Evolutionary conservation across 2,329 filamentous ascomycete genomes (phyloP).

Genomic region (Podosphaera fusca): DNA sequence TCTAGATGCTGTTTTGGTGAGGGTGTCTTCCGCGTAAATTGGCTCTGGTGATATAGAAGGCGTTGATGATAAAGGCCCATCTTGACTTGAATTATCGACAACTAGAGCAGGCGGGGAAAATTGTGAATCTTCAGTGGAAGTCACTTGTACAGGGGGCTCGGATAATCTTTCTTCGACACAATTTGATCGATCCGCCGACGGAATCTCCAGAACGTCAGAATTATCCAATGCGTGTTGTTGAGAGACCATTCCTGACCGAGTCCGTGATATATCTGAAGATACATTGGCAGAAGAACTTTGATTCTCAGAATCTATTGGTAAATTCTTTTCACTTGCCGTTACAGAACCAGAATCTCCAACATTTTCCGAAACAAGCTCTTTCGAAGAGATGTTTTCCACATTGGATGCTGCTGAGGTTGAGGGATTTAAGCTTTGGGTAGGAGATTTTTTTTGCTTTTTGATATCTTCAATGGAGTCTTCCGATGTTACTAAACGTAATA

Average conservation of each 20-base stretch:
- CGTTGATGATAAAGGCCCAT: constrained; percentile 35
- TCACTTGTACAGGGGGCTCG: constrained; percentile 46
- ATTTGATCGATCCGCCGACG: constrained; percentile 16
- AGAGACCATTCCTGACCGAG: no score
- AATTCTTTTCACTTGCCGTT: no score
- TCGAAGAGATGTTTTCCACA: no score
- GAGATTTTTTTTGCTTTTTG: background rate
- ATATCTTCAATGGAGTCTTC: no score
- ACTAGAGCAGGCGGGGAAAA: constrained; percentile 41
- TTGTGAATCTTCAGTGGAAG: constrained; percentile 26
- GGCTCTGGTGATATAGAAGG: constrained; percentile 43
- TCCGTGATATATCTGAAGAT: no score
- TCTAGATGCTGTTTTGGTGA: constrained; percentile 17
- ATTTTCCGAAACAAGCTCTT: no score
- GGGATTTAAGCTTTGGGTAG: constrained; percentile 16
- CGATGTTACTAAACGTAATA: constrained; percentile 4
- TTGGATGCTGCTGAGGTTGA: no score
- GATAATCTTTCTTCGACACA: constrained; percentile 25
- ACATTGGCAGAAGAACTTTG: no score
- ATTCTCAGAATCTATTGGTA: no score
- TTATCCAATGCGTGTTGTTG: constrained; percentile 8
- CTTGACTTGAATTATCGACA: constrained; percentile 47
- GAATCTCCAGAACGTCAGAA: constrained; percentile 7
- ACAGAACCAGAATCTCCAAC: no score
- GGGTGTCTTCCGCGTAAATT: constrained; percentile 23